phyloP scores from a whole-genome alignment of 2,329 filamentous ascomycete genomes.

The Keithomyces neogunnii region DNA sequence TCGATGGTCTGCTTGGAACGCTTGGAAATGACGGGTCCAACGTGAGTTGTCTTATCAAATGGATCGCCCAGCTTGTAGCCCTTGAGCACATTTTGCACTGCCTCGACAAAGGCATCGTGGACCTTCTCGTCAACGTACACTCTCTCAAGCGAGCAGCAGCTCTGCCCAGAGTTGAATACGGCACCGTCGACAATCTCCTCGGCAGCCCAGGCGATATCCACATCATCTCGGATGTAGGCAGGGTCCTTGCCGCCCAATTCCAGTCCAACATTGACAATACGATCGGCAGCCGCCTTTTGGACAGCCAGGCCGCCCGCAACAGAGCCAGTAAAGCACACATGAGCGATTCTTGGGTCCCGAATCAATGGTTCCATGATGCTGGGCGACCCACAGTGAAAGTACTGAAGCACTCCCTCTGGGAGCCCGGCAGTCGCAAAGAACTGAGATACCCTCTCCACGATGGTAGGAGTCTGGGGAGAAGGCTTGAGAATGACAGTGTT shows the following conservation, averaged over 20 bases:
- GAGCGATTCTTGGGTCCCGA: slow-evolving; percentile 64
- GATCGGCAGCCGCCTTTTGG: slow-evolving; percentile 74
- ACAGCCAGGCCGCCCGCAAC: slow-evolving; percentile 81
- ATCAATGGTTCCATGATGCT: slow-evolving; percentile 70
- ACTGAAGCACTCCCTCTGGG: slow-evolving; percentile 77
- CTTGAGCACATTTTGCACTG: slow-evolving; percentile 69
- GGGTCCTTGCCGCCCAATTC: slow-evolving; percentile 95
- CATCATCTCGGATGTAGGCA: slow-evolving; percentile 78
- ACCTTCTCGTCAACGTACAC: slow-evolving; percentile 84
- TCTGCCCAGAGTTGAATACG: slow-evolving; percentile 98
- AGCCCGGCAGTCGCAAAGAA: slow-evolving; percentile 75
- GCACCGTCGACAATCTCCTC: slow-evolving; percentile 92
- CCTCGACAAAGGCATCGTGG: slow-evolving; percentile 73
- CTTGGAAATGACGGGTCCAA: slow-evolving; percentile 84
- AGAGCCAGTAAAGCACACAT: slow-evolving; percentile 91
- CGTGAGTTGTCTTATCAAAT: slow-evolving; percentile 65
- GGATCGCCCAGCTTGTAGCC: slow-evolving; percentile 87
- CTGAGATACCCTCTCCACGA: slow-evolving; percentile 73
- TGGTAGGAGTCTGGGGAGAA: slow-evolving; percentile 87
- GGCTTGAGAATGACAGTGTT: slow-evolving; percentile 93
- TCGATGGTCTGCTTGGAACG: slow-evolving; percentile 68
- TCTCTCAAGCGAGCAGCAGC: slow-evolving; percentile 86
- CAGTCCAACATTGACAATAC: slow-evolving; percentile 77
- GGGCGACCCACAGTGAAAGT: slow-evolving; percentile 81
- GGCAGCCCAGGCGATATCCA: slow-evolving; percentile 83